A percentile compares a stretch with the other conserved stretches of the same genome.
These are phyloP conservation scores for Pleurotus salmoneostramineus DNA, from an alignment of 768 basidiomycete species.

Conservation along the genomic window DNA sequence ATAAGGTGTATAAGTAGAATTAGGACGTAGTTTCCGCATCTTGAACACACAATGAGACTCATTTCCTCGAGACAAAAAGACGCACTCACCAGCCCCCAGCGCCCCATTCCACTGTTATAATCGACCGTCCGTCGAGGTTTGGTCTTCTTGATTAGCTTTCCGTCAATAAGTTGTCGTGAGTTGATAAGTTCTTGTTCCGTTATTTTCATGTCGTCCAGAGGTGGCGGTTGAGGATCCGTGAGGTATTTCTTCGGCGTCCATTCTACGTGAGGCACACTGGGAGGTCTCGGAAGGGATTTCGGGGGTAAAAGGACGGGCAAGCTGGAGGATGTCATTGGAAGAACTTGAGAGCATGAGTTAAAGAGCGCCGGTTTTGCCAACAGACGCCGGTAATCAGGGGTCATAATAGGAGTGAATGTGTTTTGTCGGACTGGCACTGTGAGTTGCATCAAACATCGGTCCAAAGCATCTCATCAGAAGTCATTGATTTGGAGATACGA, in stretches of 20 bases:
- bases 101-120: slow-evolving; percentile 83
- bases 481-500: no score
- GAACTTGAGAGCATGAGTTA: no score
- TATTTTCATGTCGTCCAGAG: slow-evolving; percentile 69
- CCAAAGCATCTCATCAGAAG: no score
- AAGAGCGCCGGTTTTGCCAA: no score
- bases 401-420: no score
- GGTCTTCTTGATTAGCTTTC: slow-evolving; percentile 85
- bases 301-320: slow-evolving; percentile 57
- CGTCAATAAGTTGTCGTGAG: slow-evolving; percentile 69
- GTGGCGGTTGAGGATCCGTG: slow-evolving; percentile 73
- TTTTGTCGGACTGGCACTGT: no score
- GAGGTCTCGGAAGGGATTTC: slow-evolving; percentile 29
- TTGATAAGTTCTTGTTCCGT: slow-evolving; percentile 79
- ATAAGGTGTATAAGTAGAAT: slow-evolving; percentile 68
- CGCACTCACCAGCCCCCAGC: slow-evolving; percentile 75
- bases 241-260: slow-evolving; percentile 77
- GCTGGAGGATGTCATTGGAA: no score
- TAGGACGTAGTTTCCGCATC: slow-evolving; percentile 78
- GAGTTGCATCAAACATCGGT: no score
- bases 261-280: slow-evolving; percentile 42
- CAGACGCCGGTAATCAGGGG: no score
- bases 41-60: slow-evolving; percentile 21
- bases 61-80: background rate
- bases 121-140: slow-evolving; percentile 93